Percentiles rank a stretch among this genome's conserved stretches.
These are phyloP conservation scores for Yamadazyma phyllophila DNA, from an alignment of 805 yeast species.

Conservation along the genomic window DNA sequence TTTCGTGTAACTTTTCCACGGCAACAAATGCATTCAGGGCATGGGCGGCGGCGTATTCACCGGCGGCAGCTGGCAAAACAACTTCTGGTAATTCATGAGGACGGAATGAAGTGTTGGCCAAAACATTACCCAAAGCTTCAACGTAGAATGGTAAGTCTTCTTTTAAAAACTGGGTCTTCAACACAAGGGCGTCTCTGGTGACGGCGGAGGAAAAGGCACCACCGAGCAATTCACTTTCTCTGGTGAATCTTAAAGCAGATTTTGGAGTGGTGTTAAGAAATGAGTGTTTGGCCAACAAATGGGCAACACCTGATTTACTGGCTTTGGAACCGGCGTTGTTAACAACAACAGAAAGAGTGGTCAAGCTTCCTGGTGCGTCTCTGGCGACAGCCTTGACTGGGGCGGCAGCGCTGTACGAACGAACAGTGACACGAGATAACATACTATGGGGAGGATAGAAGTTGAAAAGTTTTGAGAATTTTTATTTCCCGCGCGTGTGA, in stretches of 20 bases:
- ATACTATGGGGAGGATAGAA: slow-evolving; percentile 16
- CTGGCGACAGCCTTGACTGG: slow-evolving; percentile 48
- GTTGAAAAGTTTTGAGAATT: slow-evolving; percentile 7
- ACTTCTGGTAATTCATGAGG: slow-evolving; percentile 81
- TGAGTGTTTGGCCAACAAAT: slow-evolving; percentile 77
- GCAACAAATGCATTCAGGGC: slow-evolving; percentile 58
- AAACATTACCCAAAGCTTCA: slow-evolving; percentile 73
- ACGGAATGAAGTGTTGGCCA: slow-evolving; percentile 69
- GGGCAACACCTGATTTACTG: slow-evolving; percentile 77
- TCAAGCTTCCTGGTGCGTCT: slow-evolving; percentile 64
- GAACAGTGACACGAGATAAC: slow-evolving; percentile 43
- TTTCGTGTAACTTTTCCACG: slow-evolving; percentile 72
- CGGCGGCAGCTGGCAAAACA: slow-evolving; percentile 73
- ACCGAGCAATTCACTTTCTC: slow-evolving; percentile 93
- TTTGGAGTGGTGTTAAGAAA: slow-evolving; percentile 79
- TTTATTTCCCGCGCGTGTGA: slow-evolving; percentile 15
- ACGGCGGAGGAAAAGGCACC: slow-evolving; percentile 69
- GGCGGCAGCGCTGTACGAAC: slow-evolving; percentile 40
- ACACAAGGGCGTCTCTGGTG: slow-evolving; percentile 80
- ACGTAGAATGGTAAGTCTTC: slow-evolving; percentile 91
- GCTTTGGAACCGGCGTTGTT: slow-evolving; percentile 81
- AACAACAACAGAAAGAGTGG: slow-evolving; percentile 76
- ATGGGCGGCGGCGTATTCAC: slow-evolving; percentile 56
- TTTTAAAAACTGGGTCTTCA: slow-evolving; percentile 78
- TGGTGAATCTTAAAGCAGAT: slow-evolving; percentile 87